A percentile compares a stretch with the other conserved stretches of the same genome.
Evolutionary conservation across 225 moss, liverwort and hornwort genomes (phyloP).

Genomic region (Anthoceros angustus): DNA sequence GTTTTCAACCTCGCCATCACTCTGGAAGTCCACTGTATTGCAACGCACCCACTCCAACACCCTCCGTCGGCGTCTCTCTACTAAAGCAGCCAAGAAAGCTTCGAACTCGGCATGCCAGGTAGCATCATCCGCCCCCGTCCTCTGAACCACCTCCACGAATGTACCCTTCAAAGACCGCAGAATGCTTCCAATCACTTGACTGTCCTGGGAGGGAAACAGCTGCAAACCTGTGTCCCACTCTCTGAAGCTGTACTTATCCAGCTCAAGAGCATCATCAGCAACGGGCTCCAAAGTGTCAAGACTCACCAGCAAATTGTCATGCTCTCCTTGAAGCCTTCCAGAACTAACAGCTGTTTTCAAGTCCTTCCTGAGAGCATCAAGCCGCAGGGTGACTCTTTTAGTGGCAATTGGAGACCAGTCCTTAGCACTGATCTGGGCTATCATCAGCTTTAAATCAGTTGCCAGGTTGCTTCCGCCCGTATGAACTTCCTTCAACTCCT

Average conservation of each 20-base stretch:
- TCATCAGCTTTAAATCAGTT: slow-evolving; percentile 35
- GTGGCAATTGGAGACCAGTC: slow-evolving; percentile 46
- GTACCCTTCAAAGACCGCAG: slow-evolving; percentile 10
- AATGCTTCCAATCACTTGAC: slow-evolving; percentile 16
- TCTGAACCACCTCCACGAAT: slow-evolving; percentile 12
- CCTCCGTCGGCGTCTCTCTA: slow-evolving; percentile 18
- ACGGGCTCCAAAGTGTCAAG: slow-evolving; percentile 23
- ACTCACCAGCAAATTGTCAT: slow-evolving; percentile 7
- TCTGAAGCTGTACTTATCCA: not conserved
- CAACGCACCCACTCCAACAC: slow-evolving; percentile 23
- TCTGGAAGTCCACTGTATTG: slow-evolving; percentile 27
- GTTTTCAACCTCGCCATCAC: slow-evolving; percentile 37
- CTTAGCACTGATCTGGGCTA: slow-evolving; percentile 33
- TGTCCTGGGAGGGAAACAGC: slow-evolving; percentile 9
- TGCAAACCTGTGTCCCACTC: slow-evolving; percentile 20
- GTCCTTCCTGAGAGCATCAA: slow-evolving; percentile 24
- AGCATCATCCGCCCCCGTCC: slow-evolving; percentile 28
- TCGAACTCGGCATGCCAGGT: slow-evolving; percentile 34
- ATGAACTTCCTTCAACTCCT: slow-evolving; percentile 13
- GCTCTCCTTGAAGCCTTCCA: slow-evolving; percentile 15
- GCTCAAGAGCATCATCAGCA: slow-evolving; percentile 9
- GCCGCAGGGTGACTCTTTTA: slow-evolving; percentile 29
- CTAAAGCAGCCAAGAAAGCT: slow-evolving; percentile 22
- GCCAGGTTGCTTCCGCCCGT: slow-evolving; percentile 23
- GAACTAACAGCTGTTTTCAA: slow-evolving; percentile 13